Evolutionary conservation across 257 asterid genomes (phyloP).

Genomic region (Cinchona pubescens): DNA sequence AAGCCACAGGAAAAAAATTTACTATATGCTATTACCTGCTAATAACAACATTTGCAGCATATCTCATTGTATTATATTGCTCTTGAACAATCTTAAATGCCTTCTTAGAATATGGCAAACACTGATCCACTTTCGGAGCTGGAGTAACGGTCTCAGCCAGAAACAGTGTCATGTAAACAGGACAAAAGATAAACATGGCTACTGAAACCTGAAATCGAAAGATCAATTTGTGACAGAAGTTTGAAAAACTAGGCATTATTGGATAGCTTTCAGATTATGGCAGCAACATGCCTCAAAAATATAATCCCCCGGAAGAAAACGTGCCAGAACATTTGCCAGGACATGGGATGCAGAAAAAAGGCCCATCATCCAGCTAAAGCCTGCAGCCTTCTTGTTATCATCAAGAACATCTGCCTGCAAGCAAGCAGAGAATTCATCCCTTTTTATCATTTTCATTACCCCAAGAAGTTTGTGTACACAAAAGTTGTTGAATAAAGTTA

Average conservation of each 20-base stretch:
- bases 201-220: constrained; percentile 66
- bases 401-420: constrained; percentile 83
- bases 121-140: constrained; percentile 29
- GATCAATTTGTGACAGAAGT: constrained; percentile 2
- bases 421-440: background rate
- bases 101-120: constrained; percentile 41
- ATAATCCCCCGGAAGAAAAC: constrained; percentile 72
- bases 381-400: constrained; percentile 59
- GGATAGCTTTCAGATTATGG: background rate
- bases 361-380: constrained; percentile 88
- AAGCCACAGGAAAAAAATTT: background rate
- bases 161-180: constrained; percentile 63
- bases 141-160: constrained; percentile 65
- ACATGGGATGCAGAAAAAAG: constrained; percentile 90
- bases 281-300: constrained; percentile 59
- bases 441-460: background rate
- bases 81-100: constrained; percentile 46
- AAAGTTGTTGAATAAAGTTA: constrained; percentile 21
- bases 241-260: constrained; percentile 1
- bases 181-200: constrained; percentile 57
- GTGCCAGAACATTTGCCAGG: constrained; percentile 70
- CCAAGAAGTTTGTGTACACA: background rate
- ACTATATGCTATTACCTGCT: constrained; percentile 49
- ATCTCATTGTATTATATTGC: constrained; percentile 65
- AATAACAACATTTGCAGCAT: constrained; percentile 58